These are phyloP conservation scores for Beauveria varroae DNA, from an alignment of 2,329 filamentous ascomycete genomes.

Conservation along the genomic window DNA sequence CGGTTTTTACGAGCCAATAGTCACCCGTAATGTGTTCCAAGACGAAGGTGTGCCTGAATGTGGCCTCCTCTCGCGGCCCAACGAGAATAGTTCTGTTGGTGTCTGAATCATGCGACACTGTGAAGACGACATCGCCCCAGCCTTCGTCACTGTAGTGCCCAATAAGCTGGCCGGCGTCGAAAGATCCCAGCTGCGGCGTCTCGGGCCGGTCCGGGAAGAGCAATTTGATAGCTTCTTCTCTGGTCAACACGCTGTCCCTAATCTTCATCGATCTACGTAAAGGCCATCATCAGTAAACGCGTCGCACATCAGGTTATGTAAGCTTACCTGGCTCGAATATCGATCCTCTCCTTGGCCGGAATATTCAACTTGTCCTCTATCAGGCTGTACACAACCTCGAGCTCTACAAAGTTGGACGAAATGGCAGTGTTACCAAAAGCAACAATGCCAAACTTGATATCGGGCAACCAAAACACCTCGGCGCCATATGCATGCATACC, in stretches of 20 bases:
- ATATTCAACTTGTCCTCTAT: conserved; percentile 24
- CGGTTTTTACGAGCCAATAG: conserved; percentile 2
- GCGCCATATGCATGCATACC: conserved; percentile 21
- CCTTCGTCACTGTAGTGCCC: conserved; percentile 6
- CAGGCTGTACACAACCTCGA: conserved; percentile 21
- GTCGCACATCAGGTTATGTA: background rate
- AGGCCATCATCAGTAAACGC: background rate
- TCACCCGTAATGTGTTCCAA: conserved; percentile 9
- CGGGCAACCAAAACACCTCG: conserved; percentile 26
- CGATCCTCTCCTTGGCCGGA: conserved; percentile 15
- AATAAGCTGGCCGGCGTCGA: background rate
- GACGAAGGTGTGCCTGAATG: background rate
- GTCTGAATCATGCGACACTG: background rate
- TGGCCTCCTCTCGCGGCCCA: background rate
- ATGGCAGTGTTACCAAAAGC: conserved; percentile 33
- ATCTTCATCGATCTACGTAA: background rate
- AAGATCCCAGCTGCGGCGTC: background rate
- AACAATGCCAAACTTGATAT: conserved; percentile 24
- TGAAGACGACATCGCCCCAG: conserved; percentile 4
- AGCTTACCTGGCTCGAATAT: conserved; percentile 17
- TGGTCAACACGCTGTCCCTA: background rate
- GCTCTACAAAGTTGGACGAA: conserved; percentile 26
- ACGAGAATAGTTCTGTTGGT: background rate
- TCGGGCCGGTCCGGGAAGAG: conserved; percentile 7
- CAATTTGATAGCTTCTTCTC: background rate